A percentile compares a stretch with the other conserved stretches of the same genome.
Conservation (phyloP, 768 basidiomycete genomes). For the Cytidiella melzeri region DNA sequence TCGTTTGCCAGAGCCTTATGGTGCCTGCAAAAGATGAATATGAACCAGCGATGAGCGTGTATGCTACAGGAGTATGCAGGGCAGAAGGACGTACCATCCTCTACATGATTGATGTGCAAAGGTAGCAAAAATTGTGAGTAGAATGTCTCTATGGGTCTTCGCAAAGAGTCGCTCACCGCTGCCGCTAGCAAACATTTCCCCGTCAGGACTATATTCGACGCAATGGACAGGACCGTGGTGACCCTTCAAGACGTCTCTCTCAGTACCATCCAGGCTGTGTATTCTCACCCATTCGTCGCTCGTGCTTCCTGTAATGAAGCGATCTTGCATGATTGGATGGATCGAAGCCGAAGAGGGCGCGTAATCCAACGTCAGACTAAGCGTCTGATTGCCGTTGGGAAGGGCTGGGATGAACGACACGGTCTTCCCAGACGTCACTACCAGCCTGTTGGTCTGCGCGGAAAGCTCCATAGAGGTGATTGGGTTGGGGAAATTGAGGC, state of each 20-base stretch:
- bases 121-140: conserved; percentile 7
- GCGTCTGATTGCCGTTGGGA: conserved; percentile 56
- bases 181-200: conserved; percentile 95
- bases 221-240: conserved; percentile 98
- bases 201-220: conserved; percentile 91
- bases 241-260: conserved; percentile 88
- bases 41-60: no score
- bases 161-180: conserved; percentile 59
- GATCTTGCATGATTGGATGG: conserved; percentile 81
- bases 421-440: conserved; percentile 86
- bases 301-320: conserved; percentile 87
- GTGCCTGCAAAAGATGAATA: conserved; percentile 50
- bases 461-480: conserved; percentile 96
- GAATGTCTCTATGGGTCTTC: conserved; percentile 5
- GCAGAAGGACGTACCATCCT: conserved; percentile 65
- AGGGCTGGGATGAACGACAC: conserved; percentile 86
- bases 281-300: conserved; percentile 96
- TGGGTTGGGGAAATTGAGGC: conserved; percentile 65
- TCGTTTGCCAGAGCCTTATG: conserved; percentile 97
- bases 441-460: conserved; percentile 69
- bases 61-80: background rate
- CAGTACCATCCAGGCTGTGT: conserved; percentile 85
- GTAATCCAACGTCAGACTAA: conserved; percentile 76
- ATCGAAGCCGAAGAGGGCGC: conserved; percentile 92
- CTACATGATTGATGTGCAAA: conserved; percentile 29